Conservation (phyloP, 2,329 filamentous ascomycete genomes). For the Colletotrichum musae region DNA sequence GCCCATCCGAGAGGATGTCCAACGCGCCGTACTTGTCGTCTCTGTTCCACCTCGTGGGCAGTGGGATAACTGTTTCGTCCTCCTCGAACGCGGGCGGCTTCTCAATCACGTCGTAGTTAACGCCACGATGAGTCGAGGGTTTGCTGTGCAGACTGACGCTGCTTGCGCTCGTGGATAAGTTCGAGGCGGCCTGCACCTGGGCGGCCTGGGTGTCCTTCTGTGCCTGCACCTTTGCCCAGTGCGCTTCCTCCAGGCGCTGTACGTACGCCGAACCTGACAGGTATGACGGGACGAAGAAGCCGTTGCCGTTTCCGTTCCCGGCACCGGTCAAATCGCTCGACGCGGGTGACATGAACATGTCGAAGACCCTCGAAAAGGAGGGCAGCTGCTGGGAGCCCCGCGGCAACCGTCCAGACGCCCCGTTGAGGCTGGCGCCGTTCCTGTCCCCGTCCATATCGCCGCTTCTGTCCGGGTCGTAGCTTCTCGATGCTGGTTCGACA, state of each 20-base stretch:
- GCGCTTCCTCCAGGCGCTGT: constrained; percentile 79
- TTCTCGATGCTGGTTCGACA: constrained; percentile 51
- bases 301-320: constrained; percentile 49
- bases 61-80: constrained; percentile 71
- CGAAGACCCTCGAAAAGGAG: constrained; percentile 67
- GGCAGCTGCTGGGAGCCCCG: constrained; percentile 53
- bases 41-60: constrained; percentile 88
- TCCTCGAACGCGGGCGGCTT: constrained; percentile 74
- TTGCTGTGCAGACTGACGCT: constrained; percentile 68
- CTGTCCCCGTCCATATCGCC: constrained; percentile 53
- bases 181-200: constrained; percentile 58
- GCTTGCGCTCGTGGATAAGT: constrained; percentile 66
- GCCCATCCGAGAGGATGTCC: constrained; percentile 81
- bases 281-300: constrained; percentile 89
- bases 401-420: constrained; percentile 43
- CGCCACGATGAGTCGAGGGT: constrained; percentile 77
- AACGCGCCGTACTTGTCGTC: constrained; percentile 81
- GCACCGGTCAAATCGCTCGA: constrained; percentile 41
- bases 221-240: constrained; percentile 71
- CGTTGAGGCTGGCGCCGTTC: constrained; percentile 47
- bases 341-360: constrained; percentile 58
- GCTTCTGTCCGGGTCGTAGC: constrained; percentile 40
- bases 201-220: constrained; percentile 64
- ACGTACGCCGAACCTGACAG: constrained; percentile 84
- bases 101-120: constrained; percentile 89